Base-by-base conservation (phyloP, 139 green algal species). In the Medakamo hakoo region DNA sequence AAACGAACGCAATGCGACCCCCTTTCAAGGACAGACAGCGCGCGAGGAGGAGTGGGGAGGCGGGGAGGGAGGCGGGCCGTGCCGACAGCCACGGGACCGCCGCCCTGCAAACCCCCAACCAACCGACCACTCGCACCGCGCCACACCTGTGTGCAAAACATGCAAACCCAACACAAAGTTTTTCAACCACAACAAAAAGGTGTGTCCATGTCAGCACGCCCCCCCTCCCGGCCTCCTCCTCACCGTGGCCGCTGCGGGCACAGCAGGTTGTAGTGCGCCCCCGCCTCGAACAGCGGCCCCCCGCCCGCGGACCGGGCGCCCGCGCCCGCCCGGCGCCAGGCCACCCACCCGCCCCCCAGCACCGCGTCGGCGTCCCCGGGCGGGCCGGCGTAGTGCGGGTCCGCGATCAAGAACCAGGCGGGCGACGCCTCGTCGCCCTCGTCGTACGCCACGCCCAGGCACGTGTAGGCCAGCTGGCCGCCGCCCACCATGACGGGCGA, bases 251-350 rank as follows among this genome's bases (percentile, higher is more conserved):
- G 63, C 68, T 91, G 83, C 3, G 91, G 89, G 56, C 88, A 87
- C n/a, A 98, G 68, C 71, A 98, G 83, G 69, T 98, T 98, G 71
- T 98, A 98, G 67, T 95, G 95, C 0, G 90, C 81, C 55, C 89
- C 78, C 2, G 74, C 61, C 23, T 91, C 76, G 64, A 97, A 96
- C 52, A 97, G 67, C 2, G 88, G 76, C 0, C 88, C 84, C 0
- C 88, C 89, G 1, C 79, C 86, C 3, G 88, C 85, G 2, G 88
- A 87, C 48, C 69, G 84, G 64, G 92, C 86, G n/a, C 75, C 78
- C 2, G 40, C 27, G 64, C 61, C 27, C 2, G 67, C 67, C 56
- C 65, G 72, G 73, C 95, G 95, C 91, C 91, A 98, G 0, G 71
- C 83, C n/a, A 94, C 80, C 91, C 91, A 98, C 18, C 79, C 55